phyloP scores from a whole-genome alignment of 306 rosid species.

The Urtica urens region DNA sequence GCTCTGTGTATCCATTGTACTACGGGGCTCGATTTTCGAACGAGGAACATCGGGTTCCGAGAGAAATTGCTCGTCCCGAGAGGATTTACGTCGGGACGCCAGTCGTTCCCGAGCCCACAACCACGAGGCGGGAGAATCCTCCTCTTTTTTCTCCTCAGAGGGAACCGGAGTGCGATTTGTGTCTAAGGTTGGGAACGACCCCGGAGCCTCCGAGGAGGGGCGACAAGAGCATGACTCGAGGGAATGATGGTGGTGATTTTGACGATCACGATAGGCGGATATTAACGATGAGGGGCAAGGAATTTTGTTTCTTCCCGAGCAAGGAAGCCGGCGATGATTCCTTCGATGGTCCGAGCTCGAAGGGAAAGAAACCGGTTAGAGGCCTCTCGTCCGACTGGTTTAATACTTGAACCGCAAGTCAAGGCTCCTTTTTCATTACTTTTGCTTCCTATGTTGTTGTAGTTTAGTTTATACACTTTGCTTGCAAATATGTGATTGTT shows the following conservation, averaged over 20 bases:
- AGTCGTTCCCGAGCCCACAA: too few species aligned
- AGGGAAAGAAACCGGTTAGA: constrained; percentile 57
- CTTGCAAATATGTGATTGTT: constrained; percentile 29
- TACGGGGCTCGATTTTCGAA: constrained; percentile 32
- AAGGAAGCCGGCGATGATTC: constrained; percentile 37
- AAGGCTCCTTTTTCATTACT: constrained; percentile 68
- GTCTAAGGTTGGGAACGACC: constrained; percentile 64
- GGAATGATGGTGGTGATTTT: constrained; percentile 40
- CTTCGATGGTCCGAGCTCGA: constrained; percentile 32
- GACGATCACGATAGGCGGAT: constrained; percentile 31
- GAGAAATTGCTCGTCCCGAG: constrained; percentile 27
- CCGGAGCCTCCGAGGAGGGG: constrained; percentile 34
- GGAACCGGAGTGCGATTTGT: constrained; percentile 60
- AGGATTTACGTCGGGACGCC: constrained; percentile 69
- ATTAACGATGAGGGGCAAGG: constrained; percentile 35
- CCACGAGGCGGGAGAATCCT: constrained; percentile 31
- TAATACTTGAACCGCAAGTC: constrained; percentile 35
- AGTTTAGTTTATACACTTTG: constrained; percentile 29
- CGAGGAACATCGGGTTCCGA: too few species aligned
- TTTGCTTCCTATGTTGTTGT: not conserved
- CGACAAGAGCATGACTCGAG: constrained; percentile 35
- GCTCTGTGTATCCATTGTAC: constrained; percentile 85
- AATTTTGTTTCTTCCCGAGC: constrained; percentile 52
- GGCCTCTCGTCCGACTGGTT: constrained; percentile 63
- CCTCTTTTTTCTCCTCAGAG: too few species aligned